Percentiles rank a stretch among this genome's conserved stretches.
Conservation (phyloP, 148 eudicot genomes). For the Euryodendron excelsum region DNA sequence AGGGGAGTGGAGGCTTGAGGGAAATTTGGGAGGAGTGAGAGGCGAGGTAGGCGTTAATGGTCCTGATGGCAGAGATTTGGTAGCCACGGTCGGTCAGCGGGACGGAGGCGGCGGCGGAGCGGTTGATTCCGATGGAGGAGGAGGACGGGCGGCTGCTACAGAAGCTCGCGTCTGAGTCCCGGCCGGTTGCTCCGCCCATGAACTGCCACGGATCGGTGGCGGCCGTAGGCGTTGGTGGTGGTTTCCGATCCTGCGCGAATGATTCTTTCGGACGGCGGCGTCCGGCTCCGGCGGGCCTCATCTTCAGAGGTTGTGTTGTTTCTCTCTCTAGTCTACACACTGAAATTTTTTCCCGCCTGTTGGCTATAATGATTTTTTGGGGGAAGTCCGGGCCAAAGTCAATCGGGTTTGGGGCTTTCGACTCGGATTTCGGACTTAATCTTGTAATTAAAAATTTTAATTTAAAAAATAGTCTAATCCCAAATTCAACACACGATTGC, state of each 20-base stretch:
- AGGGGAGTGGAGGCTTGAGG: conserved; percentile 60
- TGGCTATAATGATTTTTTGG: not conserved
- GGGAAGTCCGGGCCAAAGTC: too few species aligned
- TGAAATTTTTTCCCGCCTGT: conserved; percentile 5
- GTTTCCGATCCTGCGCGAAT: conserved; percentile 20
- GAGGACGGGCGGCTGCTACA: too few species aligned
- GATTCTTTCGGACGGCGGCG: conserved; percentile 31
- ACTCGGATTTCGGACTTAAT: too few species aligned
- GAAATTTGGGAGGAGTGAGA: conserved; percentile 41
- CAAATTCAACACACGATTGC: too few species aligned
- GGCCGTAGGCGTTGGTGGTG: conserved; percentile 32
- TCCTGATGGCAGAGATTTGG: conserved; percentile 53
- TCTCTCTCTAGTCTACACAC: not conserved
- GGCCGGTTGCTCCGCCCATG: not conserved
- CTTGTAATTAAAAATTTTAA: too few species aligned
- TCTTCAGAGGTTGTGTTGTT: not conserved
- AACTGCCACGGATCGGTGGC: conserved; percentile 30
- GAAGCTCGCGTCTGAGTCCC: conserved; percentile 78
- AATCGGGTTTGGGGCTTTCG: too few species aligned
- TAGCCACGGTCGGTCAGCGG: conserved; percentile 40
- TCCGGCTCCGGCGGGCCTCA: conserved; percentile 29
- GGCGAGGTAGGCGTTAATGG: conserved; percentile 66
- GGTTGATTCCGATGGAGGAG: too few species aligned
- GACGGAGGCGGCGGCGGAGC: conserved; percentile 17
- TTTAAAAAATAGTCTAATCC: too few species aligned